Conservation (phyloP, 1,284 basidiomycete genomes). For the Ustilago tritici region DNA sequence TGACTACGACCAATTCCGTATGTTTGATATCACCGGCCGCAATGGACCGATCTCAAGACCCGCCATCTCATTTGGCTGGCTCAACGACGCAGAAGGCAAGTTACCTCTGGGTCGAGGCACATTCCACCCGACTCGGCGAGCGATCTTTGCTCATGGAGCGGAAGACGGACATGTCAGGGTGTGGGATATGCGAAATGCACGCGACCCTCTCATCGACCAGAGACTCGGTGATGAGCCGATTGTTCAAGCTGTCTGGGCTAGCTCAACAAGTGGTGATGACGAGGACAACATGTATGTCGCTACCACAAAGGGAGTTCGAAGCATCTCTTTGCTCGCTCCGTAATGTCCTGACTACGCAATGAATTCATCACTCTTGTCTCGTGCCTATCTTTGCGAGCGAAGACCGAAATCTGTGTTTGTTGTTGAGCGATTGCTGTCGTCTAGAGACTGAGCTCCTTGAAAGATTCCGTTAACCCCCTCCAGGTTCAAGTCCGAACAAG, state of each 20-base stretch:
- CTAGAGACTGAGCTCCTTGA: too few relatives aligned
- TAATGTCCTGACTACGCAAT: neutral
- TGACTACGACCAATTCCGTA: slow-evolving; percentile 50
- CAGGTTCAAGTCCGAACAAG: too few relatives aligned
- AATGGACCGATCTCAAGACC: slow-evolving; percentile 37
- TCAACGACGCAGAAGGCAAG: slow-evolving; percentile 35
- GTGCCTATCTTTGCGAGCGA: neutral
- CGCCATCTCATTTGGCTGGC: slow-evolving; percentile 47
- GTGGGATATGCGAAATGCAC: slow-evolving; percentile 44
- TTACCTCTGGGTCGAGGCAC: slow-evolving; percentile 33
- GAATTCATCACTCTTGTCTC: neutral
- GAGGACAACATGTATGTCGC: slow-evolving; percentile 34
- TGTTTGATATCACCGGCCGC: slow-evolving; percentile 46
- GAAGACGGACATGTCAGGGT: slow-evolving; percentile 44
- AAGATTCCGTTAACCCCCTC: too few relatives aligned
- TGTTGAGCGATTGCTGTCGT: too few relatives aligned
- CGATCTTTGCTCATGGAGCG: slow-evolving; percentile 43
- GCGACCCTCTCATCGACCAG: slow-evolving; percentile 34
- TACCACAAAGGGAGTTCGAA: slow-evolving; percentile 20
- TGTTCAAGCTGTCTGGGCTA: slow-evolving; percentile 41
- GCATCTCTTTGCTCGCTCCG: slow-evolving; percentile 18
- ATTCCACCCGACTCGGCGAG: slow-evolving; percentile 36
- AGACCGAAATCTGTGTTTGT: too few relatives aligned
- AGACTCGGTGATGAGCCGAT: slow-evolving; percentile 40
- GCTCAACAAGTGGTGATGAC: neutral